These are phyloP conservation scores for Phytophthora hybrid DNA, from an alignment of 352 stramenopile genomes.

Conservation along the genomic window DNA sequence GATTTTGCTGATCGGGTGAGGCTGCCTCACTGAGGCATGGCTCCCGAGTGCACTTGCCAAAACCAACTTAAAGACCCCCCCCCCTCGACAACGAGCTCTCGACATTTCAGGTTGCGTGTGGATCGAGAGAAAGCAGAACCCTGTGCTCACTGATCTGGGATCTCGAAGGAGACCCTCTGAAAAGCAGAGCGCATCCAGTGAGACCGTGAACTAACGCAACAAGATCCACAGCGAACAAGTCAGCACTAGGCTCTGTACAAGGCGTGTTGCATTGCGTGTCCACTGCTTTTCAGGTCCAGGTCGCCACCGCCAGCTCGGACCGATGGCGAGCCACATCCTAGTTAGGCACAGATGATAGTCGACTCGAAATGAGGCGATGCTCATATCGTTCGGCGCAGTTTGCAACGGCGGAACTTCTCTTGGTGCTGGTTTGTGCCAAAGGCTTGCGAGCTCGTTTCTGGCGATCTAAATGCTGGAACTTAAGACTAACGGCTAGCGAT, in stretches of 20 bases:
- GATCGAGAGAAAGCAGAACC: not conserved
- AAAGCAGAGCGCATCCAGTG: not conserved
- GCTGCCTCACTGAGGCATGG: not conserved
- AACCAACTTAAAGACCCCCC: not conserved
- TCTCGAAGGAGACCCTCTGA: not conserved
- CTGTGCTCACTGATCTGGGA: not conserved
- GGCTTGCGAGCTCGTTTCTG: not conserved
- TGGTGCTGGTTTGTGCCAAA: not conserved
- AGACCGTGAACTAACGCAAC: constrained; percentile 1
- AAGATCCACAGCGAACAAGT: not conserved
- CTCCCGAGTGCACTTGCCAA: not conserved
- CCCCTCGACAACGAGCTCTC: not conserved
- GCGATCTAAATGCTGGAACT: not conserved
- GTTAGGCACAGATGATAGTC: not conserved
- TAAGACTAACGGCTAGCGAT: not conserved
- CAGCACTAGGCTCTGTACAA: not conserved
- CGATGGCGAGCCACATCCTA: not conserved
- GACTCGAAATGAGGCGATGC: not conserved
- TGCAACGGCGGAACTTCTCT: constrained; percentile 3
- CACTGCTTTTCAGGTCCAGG: not conserved
- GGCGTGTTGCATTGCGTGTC: not conserved
- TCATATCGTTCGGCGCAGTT: constrained; percentile 19
- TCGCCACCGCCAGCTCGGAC: not conserved
- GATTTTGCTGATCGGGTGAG: no score
- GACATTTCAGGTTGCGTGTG: not conserved